These are phyloP conservation scores for Otatea glauca DNA, from an alignment of 176 grass and related monocot species.

Conservation along the genomic window DNA sequence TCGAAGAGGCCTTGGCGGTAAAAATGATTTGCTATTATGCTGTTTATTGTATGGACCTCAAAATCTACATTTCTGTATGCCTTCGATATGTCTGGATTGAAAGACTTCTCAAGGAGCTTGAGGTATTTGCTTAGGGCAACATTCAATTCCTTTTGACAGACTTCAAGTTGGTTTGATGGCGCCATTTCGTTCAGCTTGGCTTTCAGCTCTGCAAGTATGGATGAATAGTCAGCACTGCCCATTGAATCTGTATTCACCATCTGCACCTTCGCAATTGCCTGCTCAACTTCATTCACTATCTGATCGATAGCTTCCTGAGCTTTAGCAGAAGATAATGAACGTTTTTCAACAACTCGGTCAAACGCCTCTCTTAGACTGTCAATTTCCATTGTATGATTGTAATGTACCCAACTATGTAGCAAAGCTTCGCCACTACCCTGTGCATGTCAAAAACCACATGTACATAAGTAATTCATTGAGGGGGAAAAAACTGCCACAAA, in stretches of 20 bases:
- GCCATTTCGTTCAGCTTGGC: slow-evolving; percentile 57
- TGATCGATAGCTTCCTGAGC: slow-evolving; percentile 64
- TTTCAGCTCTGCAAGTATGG: slow-evolving; percentile 67
- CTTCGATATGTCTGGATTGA: slow-evolving; percentile 79
- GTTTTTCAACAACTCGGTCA: slow-evolving; percentile 76
- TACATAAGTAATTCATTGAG: neutral
- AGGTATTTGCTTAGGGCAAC: slow-evolving; percentile 69
- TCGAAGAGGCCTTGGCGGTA: slow-evolving; percentile 83
- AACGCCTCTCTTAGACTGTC: slow-evolving; percentile 76
- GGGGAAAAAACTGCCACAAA: neutral
- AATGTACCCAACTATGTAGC: slow-evolving; percentile 35
- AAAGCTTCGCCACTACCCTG: slow-evolving; percentile 20
- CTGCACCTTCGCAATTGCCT: slow-evolving; percentile 62
- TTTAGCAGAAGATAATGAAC: slow-evolving; percentile 53
- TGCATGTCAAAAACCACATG: slow-evolving; percentile 8
- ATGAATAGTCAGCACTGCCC: slow-evolving; percentile 51
- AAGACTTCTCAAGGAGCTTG: slow-evolving; percentile 80
- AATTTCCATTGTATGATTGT: slow-evolving; percentile 65
- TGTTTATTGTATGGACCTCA: slow-evolving; percentile 68
- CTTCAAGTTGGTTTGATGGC: slow-evolving; percentile 66
- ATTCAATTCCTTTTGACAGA: slow-evolving; percentile 77
- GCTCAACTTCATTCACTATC: slow-evolving; percentile 66
- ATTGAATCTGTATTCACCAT: slow-evolving; percentile 51
- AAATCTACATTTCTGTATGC: slow-evolving; percentile 83
- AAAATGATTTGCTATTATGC: slow-evolving; percentile 78